Evolutionary conservation across 2,329 filamentous ascomycete genomes (phyloP).

Genomic region (Cercospora sp.): DNA sequence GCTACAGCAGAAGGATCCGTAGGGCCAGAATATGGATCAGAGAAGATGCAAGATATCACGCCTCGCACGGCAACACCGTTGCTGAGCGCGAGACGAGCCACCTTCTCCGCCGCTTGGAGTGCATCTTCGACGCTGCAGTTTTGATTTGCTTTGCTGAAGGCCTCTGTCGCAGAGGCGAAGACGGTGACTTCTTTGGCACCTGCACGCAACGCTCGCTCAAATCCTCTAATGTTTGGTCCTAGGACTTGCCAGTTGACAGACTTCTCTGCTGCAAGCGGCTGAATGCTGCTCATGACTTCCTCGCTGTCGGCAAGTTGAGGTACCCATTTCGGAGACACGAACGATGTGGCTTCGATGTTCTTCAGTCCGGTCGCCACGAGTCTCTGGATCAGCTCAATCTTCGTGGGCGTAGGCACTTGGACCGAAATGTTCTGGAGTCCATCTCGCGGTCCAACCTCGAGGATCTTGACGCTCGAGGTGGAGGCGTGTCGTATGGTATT

Average conservation of each 20-base stretch:
- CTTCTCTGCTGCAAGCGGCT: neutral
- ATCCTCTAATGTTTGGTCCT: neutral
- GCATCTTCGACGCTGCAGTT: neutral
- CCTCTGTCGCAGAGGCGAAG: neutral
- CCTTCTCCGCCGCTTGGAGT: neutral
- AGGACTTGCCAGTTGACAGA: neutral
- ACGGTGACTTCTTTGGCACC: neutral
- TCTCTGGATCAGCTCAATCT: neutral
- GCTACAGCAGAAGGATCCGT: neutral
- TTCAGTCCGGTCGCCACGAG: neutral
- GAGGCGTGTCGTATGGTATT: neutral
- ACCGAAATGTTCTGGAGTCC: neutral
- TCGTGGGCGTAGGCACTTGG: neutral
- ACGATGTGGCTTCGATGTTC: neutral
- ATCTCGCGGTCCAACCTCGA: neutral
- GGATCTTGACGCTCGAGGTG: neutral
- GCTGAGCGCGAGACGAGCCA: neutral
- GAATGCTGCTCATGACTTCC: neutral
- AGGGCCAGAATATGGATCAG: neutral
- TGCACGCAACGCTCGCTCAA: neutral
- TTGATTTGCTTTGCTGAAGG: neutral
- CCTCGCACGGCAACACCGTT: neutral
- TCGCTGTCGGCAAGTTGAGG: neutral
- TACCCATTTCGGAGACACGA: neutral
- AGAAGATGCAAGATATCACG: neutral